Percentiles rank a stretch among this genome's conserved stretches.
These are phyloP conservation scores for Rhizophora apiculata DNA, from an alignment of 345 rosid genomes.

Conservation along the genomic window DNA sequence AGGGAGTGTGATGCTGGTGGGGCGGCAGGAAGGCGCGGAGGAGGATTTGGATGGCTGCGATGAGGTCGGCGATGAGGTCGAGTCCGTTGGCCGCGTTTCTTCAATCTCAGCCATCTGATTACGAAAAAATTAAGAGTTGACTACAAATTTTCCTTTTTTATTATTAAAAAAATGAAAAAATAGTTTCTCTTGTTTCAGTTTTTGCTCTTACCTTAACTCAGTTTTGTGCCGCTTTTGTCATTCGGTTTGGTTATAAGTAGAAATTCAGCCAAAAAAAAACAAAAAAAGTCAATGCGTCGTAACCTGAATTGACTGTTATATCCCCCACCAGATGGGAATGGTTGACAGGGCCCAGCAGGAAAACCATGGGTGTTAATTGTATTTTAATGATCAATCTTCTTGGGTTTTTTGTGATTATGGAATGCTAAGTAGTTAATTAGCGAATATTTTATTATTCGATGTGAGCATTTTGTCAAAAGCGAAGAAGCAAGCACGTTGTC, in stretches of 20 bases:
- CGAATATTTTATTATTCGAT: too few species aligned
- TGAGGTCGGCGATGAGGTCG: constrained; percentile 14
- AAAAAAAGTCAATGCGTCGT: constrained; percentile 45
- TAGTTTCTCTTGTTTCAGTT: not conserved
- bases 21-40: constrained; percentile 35
- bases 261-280: constrained; percentile 32
- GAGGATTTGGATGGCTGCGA: constrained; percentile 22
- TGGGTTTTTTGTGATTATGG: too few species aligned
- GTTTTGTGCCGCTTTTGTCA: not conserved
- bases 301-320: constrained; percentile 7
- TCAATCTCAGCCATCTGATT: constrained; percentile 45
- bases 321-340: not conserved
- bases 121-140: not conserved
- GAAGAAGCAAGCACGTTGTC: not conserved
- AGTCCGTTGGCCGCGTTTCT: constrained; percentile 1
- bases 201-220: not conserved
- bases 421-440: too few species aligned
- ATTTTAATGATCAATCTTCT: too few species aligned
- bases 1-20: constrained; percentile 51
- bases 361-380: too few species aligned
- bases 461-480: not conserved
- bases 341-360: too few species aligned
- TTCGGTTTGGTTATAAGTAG: constrained; percentile 5
- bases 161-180: too few species aligned
- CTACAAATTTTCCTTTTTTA: too few species aligned